phyloP scores from a whole-genome alignment of 805 yeast species.

The Saccharomycopsis capsularis region DNA sequence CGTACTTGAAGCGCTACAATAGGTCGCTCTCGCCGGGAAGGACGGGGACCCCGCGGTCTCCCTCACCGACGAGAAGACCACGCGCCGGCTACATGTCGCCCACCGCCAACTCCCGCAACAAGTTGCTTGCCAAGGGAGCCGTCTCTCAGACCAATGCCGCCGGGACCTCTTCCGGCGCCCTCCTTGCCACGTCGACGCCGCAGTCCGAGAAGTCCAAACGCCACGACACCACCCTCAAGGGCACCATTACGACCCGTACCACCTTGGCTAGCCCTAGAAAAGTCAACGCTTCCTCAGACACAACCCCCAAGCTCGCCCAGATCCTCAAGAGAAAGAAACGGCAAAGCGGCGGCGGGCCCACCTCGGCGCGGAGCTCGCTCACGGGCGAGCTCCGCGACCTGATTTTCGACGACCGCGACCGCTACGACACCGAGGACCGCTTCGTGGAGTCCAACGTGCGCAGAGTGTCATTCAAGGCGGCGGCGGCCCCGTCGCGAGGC shows the following conservation, averaged over 20 bases:
- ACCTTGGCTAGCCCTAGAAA: too few species aligned
- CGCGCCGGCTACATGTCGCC: neutral
- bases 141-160: too few species aligned
- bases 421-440: too few species aligned
- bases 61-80: neutral
- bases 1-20: conserved; percentile 10
- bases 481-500: too few species aligned
- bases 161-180: too few species aligned
- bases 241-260: too few species aligned
- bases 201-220: neutral
- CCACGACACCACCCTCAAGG: neutral
- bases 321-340: neutral
- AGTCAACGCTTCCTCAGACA: too few species aligned
- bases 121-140: too few species aligned
- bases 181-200: neutral
- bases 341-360: neutral
- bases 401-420: neutral
- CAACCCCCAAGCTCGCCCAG: neutral
- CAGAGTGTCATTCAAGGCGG: too few species aligned
- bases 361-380: neutral
- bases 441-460: too few species aligned
- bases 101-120: neutral
- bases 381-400: neutral
- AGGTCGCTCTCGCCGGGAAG: neutral
- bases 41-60: too few species aligned